Percentiles rank a stretch among this genome's conserved stretches.
Evolutionary conservation across 2,329 filamentous ascomycete species (phyloP).

Genomic region (Gnomoniopsis sp.): DNA sequence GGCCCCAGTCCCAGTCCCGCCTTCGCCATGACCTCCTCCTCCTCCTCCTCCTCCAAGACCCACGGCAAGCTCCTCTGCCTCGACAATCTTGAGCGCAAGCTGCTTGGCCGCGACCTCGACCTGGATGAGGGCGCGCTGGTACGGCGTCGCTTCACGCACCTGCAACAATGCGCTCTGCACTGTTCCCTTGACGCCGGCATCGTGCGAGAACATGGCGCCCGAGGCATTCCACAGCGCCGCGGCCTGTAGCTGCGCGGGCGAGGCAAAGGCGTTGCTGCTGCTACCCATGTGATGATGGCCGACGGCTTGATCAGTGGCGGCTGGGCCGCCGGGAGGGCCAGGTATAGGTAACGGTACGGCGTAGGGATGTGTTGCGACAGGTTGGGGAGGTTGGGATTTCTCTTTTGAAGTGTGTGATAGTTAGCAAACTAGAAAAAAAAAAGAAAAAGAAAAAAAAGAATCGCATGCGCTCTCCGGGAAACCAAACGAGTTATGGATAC

Average conservation of each 20-base stretch:
- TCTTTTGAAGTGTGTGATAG: slow-evolving; percentile 7
- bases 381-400: slow-evolving; percentile 11
- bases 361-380: slow-evolving; percentile 13
- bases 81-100: slow-evolving; percentile 49
- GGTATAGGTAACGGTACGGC: slow-evolving; percentile 12
- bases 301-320: slow-evolving; percentile 22
- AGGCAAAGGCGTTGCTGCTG: slow-evolving; percentile 5
- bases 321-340: background rate
- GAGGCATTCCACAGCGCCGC: slow-evolving; percentile 18
- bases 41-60: too few species aligned
- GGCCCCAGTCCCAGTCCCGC: slow-evolving; percentile 24
- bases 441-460: background rate
- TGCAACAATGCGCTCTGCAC: slow-evolving; percentile 45
- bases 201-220: slow-evolving; percentile 24
- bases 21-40: slow-evolving; percentile 21
- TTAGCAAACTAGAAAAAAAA: background rate
- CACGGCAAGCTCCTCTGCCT: slow-evolving; percentile 44
- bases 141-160: slow-evolving; percentile 39
- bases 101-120: slow-evolving; percentile 53
- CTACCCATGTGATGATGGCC: slow-evolving; percentile 1
- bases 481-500: slow-evolving; percentile 18
- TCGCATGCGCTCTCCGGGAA: too few species aligned
- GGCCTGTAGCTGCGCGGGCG: slow-evolving; percentile 16
- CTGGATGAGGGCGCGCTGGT: slow-evolving; percentile 44
- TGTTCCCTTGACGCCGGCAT: slow-evolving; percentile 39